Evolutionary conservation across 768 basidiomycete genomes (phyloP).

Genomic region (Serendipita indica): DNA sequence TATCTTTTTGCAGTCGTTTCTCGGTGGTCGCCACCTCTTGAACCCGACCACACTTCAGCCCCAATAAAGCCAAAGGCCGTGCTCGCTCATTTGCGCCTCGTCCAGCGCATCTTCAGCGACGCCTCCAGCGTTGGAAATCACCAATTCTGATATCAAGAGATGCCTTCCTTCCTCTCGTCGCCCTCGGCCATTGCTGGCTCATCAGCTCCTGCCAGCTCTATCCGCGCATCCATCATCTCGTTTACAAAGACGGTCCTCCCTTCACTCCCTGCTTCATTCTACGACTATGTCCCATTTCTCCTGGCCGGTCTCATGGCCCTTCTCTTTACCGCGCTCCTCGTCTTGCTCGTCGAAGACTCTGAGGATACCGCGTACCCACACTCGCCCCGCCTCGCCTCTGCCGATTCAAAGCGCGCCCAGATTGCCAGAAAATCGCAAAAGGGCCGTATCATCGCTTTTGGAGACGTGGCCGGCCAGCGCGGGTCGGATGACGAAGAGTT

Average conservation of each 20-base stretch:
- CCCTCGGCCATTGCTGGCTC: background rate
- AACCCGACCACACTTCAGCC: no score
- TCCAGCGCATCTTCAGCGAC: no score
- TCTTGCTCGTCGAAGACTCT: conserved; percentile 1
- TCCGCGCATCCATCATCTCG: background rate
- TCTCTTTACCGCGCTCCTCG: background rate
- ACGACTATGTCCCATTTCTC: conserved; percentile 4
- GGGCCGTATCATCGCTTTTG: background rate
- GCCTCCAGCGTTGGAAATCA: no score
- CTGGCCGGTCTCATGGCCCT: conserved; percentile 6
- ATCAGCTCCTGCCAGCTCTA: background rate
- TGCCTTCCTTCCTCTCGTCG: no score
- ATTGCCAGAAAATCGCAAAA: background rate
- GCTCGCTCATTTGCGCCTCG: no score
- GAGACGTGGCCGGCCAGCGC: background rate
- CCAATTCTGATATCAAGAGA: no score
- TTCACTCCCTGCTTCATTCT: background rate
- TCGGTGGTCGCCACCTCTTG: no score
- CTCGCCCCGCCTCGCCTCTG: background rate
- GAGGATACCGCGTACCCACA: background rate
- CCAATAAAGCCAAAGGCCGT: no score
- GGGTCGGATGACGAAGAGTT: background rate
- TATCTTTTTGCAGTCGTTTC: no score
- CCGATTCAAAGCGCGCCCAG: background rate
- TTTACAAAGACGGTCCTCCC: background rate